Conservation (phyloP, 371 early-diverging fungal species). For the Circinella minor region DNA sequence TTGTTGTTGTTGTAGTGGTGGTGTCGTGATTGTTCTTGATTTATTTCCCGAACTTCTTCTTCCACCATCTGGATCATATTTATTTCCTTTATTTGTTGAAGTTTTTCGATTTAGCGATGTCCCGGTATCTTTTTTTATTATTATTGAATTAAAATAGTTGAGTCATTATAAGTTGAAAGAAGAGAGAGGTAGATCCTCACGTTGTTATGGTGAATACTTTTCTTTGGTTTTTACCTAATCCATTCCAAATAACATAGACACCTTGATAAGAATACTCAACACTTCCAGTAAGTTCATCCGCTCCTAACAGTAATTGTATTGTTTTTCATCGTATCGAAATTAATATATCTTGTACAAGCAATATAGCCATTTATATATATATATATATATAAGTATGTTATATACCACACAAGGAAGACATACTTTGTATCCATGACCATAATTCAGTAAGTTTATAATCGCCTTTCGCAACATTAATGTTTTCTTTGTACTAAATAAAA, state of each 20-base stretch:
- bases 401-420: background rate
- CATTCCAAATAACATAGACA: constrained; percentile 64
- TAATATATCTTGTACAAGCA: no score
- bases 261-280: constrained; percentile 77
- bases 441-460: constrained; percentile 58
- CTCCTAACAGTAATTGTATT: constrained; percentile 28
- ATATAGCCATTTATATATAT: no score
- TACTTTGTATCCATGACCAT: constrained; percentile 80
- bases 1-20: background rate
- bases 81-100: background rate
- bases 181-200: no score
- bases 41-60: background rate
- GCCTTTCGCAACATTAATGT: constrained; percentile 37
- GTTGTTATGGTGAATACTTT: background rate
- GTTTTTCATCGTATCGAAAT: no score
- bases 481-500: constrained; percentile 38
- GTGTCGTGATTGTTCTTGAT: background rate
- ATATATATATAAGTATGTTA: no score
- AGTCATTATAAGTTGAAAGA: no score
- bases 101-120: background rate
- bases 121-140: background rate
- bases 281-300: constrained; percentile 62
- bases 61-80: background rate
- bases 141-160: no score
- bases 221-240: constrained; percentile 19